phyloP scores from a whole-genome alignment of 176 grass and related monocot genomes.

The Musa troglodytarum region DNA sequence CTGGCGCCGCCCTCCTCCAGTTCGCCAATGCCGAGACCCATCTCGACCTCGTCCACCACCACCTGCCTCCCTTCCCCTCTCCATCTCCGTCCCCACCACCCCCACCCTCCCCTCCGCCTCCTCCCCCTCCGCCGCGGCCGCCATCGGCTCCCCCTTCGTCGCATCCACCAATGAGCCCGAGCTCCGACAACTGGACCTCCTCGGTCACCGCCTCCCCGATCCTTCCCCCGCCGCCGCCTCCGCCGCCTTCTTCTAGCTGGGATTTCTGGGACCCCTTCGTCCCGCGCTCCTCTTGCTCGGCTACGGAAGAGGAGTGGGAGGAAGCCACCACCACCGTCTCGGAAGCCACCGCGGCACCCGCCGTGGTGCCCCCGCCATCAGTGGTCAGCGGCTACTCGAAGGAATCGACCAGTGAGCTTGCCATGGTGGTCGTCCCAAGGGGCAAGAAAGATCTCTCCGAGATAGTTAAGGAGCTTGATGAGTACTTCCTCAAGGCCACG shows the following conservation, averaged over 20 bases:
- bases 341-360: conserved; percentile 8
- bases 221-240: conserved; percentile 59
- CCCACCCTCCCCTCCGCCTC: background rate
- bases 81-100: conserved; percentile 18
- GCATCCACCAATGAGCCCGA: conserved; percentile 49
- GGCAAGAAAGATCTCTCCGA: conserved; percentile 73
- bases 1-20: conserved; percentile 73
- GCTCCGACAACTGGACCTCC: conserved; percentile 52
- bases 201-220: conserved; percentile 63
- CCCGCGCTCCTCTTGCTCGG: conserved; percentile 61
- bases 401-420: conserved; percentile 56
- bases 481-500: conserved; percentile 97
- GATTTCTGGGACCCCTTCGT: conserved; percentile 99
- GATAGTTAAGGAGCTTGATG: conserved; percentile 87
- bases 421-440: conserved; percentile 66
- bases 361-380: conserved; percentile 41
- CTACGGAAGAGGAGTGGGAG: conserved; percentile 72
- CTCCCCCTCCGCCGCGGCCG: conserved; percentile 25
- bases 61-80: conserved; percentile 24
- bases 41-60: conserved; percentile 31
- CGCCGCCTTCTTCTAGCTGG: conserved; percentile 57
- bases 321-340: conserved; percentile 37
- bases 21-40: conserved; percentile 81
- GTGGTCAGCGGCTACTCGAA: conserved; percentile 56
- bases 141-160: conserved; percentile 33